Conservation (phyloP, 2,329 filamentous ascomycete species). For the Paraconiothyrium sp. region DNA sequence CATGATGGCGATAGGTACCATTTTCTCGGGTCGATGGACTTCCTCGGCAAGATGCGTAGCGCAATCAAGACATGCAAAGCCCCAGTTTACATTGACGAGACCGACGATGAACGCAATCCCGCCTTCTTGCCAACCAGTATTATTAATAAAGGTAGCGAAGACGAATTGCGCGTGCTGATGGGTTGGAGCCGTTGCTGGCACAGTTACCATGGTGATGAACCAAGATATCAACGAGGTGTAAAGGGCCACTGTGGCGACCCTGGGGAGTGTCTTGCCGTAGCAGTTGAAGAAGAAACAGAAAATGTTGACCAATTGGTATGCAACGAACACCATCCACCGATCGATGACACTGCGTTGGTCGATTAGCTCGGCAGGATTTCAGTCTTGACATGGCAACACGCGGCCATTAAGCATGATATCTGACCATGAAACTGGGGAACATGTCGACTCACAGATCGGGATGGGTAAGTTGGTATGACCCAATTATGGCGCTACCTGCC, state of each 20-base stretch:
- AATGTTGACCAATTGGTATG: constrained; percentile 59
- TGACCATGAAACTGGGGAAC: neutral
- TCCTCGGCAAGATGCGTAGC: constrained; percentile 63
- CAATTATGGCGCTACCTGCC: constrained; percentile 59
- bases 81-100: constrained; percentile 62
- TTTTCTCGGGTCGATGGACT: constrained; percentile 56
- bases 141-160: constrained; percentile 63
- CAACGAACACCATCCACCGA: constrained; percentile 53
- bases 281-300: constrained; percentile 62
- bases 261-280: constrained; percentile 49
- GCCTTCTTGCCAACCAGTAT: constrained; percentile 58
- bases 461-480: constrained; percentile 63
- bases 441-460: constrained; percentile 59
- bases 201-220: constrained; percentile 58
- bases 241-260: constrained; percentile 55
- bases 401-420: neutral
- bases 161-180: constrained; percentile 60
- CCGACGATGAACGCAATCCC: constrained; percentile 63
- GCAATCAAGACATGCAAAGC: constrained; percentile 61
- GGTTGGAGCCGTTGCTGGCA: constrained; percentile 55
- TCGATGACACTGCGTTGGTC: constrained; percentile 38
- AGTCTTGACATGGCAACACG: neutral
- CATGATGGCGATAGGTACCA: constrained; percentile 62
- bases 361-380: constrained; percentile 12
- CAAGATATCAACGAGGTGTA: constrained; percentile 60